A percentile compares a stretch with the other conserved stretches of the same genome.
These are phyloP conservation scores for Medicago arabica DNA, from an alignment of 306 rosid species.

Conservation along the genomic window DNA sequence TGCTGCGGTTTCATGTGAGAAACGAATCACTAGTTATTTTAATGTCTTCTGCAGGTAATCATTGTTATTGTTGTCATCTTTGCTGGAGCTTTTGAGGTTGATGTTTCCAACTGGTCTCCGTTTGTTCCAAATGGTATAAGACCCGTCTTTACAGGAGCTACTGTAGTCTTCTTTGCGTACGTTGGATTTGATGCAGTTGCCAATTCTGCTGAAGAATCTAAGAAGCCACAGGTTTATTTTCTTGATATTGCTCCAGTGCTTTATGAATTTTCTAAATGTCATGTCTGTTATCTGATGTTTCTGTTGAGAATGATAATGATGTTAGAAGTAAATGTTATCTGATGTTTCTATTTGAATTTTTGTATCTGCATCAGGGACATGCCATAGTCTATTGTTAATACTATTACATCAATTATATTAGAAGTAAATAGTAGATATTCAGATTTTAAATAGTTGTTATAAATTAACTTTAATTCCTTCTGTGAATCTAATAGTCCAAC, in stretches of 20 bases:
- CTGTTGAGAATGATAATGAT: slow-evolving; percentile 18
- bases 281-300: slow-evolving; percentile 17
- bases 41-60: slow-evolving; percentile 64
- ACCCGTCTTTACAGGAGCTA: slow-evolving; percentile 86
- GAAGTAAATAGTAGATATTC: slow-evolving; percentile 15
- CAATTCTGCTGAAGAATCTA: slow-evolving; percentile 99
- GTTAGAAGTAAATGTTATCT: slow-evolving; percentile 20
- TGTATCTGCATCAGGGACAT: slow-evolving; percentile 25
- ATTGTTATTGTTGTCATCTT: slow-evolving; percentile 77
- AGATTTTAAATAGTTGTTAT: neutral
- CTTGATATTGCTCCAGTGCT: slow-evolving; percentile 38
- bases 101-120: slow-evolving; percentile 96
- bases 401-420: slow-evolving; percentile 26
- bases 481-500: slow-evolving; percentile 17
- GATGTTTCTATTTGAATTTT: slow-evolving; percentile 3
- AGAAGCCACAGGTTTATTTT: slow-evolving; percentile 78
- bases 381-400: slow-evolving; percentile 5
- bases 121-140: slow-evolving; percentile 85
- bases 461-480: neutral
- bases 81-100: slow-evolving; percentile 90
- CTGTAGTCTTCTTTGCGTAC: slow-evolving; percentile 95
- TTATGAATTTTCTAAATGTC: slow-evolving; percentile 37
- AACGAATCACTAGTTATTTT: slow-evolving; percentile 30
- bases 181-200: slow-evolving; percentile 99
- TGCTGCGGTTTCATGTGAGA: slow-evolving; percentile 33